A percentile compares a stretch with the other conserved stretches of the same genome.
Conservation (phyloP, 1,139 yeast genomes). For the Kurtzmaniella quercitrusa region DNA sequence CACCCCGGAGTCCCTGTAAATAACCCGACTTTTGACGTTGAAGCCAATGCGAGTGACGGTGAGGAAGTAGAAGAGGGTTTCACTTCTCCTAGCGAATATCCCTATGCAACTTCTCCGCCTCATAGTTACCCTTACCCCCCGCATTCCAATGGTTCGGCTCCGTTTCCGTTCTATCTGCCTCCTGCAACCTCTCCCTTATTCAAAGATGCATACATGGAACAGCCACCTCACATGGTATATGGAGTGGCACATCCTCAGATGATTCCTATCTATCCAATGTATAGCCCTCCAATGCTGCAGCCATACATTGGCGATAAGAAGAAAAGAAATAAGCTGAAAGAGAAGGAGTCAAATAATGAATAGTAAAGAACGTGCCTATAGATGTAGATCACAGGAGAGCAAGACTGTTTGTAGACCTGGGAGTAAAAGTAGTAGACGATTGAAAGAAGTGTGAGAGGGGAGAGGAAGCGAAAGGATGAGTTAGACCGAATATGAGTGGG, state of each 20-base stretch:
- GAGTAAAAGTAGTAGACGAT: too few species aligned
- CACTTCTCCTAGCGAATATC: constrained; percentile 3
- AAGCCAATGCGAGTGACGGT: constrained; percentile 2
- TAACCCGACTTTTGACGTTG: constrained; percentile 3
- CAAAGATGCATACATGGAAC: constrained; percentile 2
- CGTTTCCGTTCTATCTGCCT: constrained; percentile 1
- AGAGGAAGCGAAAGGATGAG: too few species aligned
- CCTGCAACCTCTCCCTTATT: constrained; percentile 5
- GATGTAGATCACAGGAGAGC: too few species aligned
- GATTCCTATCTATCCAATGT: constrained; percentile 7
- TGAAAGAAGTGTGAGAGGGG: too few species aligned
- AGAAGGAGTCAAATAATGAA: neutral
- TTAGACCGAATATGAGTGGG: too few species aligned
- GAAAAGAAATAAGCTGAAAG: neutral
- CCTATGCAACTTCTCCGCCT: neutral
- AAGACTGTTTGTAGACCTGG: too few species aligned
- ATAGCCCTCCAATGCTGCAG: constrained; percentile 1
- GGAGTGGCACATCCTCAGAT: constrained; percentile 6
- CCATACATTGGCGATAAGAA: neutral
- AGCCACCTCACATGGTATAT: constrained; percentile 4
- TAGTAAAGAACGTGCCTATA: neutral
- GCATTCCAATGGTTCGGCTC: neutral
- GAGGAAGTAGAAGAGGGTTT: constrained; percentile 1
- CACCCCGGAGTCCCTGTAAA: neutral
- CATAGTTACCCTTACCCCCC: neutral